These are phyloP conservation scores for Chalaropsis ovoidea DNA, from an alignment of 2,329 filamentous ascomycete species.

Conservation along the genomic window DNA sequence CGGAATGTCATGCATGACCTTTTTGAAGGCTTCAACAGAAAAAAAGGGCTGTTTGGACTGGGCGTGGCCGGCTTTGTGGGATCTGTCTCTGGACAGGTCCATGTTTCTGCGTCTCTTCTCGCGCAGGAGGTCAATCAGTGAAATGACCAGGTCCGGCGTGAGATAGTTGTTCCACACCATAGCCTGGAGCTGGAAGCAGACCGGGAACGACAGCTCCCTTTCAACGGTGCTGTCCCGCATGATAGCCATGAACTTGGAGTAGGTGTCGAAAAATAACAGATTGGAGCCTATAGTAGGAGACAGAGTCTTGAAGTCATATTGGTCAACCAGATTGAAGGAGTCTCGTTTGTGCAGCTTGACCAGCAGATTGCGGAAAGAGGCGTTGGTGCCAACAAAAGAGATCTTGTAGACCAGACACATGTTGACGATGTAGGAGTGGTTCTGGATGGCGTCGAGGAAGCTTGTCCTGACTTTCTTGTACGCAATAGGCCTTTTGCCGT, in stretches of 20 bases:
- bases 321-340: slow-evolving; percentile 12
- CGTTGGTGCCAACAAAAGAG: background rate
- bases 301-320: slow-evolving; percentile 18
- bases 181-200: slow-evolving; percentile 53
- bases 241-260: slow-evolving; percentile 27
- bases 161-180: slow-evolving; percentile 55
- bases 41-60: slow-evolving; percentile 33
- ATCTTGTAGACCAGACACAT: slow-evolving; percentile 22
- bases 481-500: background rate
- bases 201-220: slow-evolving; percentile 39
- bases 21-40: slow-evolving; percentile 45
- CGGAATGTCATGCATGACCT: slow-evolving; percentile 43
- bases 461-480: slow-evolving; percentile 16
- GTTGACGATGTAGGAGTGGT: slow-evolving; percentile 15
- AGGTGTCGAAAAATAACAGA: slow-evolving; percentile 20
- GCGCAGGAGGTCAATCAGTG: slow-evolving; percentile 39
- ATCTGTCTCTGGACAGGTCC: background rate
- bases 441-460: background rate
- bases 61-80: background rate
- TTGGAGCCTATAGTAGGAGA: background rate
- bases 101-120: slow-evolving; percentile 28
- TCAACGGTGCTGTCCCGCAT: slow-evolving; percentile 33
- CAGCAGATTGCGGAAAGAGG: background rate
- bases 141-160: slow-evolving; percentile 42
- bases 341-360: slow-evolving; percentile 7